Conservation (phyloP, 1,139 yeast genomes). For the Candida sp. region DNA sequence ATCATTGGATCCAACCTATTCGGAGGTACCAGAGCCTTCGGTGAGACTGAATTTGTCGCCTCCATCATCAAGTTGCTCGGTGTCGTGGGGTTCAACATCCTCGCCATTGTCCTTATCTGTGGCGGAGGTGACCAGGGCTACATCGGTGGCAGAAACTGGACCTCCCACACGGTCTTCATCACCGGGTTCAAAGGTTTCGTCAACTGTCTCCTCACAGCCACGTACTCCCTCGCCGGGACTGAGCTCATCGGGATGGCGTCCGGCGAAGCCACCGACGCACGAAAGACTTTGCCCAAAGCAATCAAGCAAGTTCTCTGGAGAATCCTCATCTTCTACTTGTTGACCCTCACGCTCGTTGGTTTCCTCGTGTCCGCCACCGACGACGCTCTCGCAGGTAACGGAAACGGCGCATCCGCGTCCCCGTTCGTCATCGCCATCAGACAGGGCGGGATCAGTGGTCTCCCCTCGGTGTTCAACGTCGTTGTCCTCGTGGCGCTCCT, state of each 20-base stretch:
- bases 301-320: constrained; percentile 50
- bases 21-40: constrained; percentile 66
- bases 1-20: constrained; percentile 56
- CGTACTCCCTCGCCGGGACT: constrained; percentile 50
- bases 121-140: constrained; percentile 67
- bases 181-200: constrained; percentile 61
- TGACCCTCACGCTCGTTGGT: constrained; percentile 44
- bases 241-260: constrained; percentile 48
- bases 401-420: constrained; percentile 36
- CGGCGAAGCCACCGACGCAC: constrained; percentile 42
- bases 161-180: constrained; percentile 52
- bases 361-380: constrained; percentile 42
- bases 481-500: constrained; percentile 43
- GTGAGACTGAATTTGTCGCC: constrained; percentile 69
- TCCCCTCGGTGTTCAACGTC: constrained; percentile 49
- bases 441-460: constrained; percentile 42
- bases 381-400: constrained; percentile 32
- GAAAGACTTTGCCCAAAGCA: constrained; percentile 43
- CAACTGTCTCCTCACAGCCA: constrained; percentile 44
- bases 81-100: constrained; percentile 65
- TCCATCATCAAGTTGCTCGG: constrained; percentile 66
- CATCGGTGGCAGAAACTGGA: constrained; percentile 63
- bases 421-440: constrained; percentile 51
- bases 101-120: constrained; percentile 69
- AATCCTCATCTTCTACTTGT: constrained; percentile 43